Percentiles rank a stretch among this genome's conserved stretches.
Evolutionary conservation across 2,329 filamentous ascomycete genomes (phyloP).

Genomic region (Fusarium neocosmosporiellum): DNA sequence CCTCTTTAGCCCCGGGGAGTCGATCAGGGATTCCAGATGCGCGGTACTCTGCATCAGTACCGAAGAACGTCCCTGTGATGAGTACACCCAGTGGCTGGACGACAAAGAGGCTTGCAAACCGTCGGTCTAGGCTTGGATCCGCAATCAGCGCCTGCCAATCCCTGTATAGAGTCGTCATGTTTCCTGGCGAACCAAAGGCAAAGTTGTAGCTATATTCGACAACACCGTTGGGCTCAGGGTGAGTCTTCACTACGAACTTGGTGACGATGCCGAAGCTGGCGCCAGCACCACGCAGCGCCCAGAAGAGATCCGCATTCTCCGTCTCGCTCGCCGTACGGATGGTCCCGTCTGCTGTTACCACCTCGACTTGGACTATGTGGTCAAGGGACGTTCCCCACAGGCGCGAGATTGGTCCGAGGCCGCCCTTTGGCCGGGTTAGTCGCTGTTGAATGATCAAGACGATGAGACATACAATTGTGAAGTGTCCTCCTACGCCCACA

Average conservation of each 20-base stretch:
- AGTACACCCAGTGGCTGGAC: conserved; percentile 64
- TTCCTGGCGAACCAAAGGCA: conserved; percentile 58
- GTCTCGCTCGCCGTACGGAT: conserved; percentile 60
- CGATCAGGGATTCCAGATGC: conserved; percentile 60
- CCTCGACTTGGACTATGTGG: conserved; percentile 58
- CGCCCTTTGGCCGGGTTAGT: conserved; percentile 55
- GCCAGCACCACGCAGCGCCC: conserved; percentile 66
- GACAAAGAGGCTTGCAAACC: conserved; percentile 68
- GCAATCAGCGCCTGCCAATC: conserved; percentile 68
- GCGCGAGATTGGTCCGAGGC: conserved; percentile 67
- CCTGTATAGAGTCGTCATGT: conserved; percentile 62
- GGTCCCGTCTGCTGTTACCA: conserved; percentile 67
- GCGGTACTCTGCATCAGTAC: conserved; percentile 66
- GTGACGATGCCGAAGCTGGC: conserved; percentile 68
- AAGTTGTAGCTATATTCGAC: conserved; percentile 70
- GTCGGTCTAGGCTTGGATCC: conserved; percentile 66
- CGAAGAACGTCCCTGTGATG: conserved; percentile 72
- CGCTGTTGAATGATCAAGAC: rapidly evolving
- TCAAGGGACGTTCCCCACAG: conserved; percentile 70
- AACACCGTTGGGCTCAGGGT: conserved; percentile 64
- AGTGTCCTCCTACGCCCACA: conserved; percentile 69
- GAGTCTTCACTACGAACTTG: conserved; percentile 66
- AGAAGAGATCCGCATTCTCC: conserved; percentile 66
- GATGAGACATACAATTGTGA: conserved; percentile 61
- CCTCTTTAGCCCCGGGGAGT: conserved; percentile 54